Conservation (phyloP, 108 stramenopile genomes). For the Nitzschia putrida region DNA sequence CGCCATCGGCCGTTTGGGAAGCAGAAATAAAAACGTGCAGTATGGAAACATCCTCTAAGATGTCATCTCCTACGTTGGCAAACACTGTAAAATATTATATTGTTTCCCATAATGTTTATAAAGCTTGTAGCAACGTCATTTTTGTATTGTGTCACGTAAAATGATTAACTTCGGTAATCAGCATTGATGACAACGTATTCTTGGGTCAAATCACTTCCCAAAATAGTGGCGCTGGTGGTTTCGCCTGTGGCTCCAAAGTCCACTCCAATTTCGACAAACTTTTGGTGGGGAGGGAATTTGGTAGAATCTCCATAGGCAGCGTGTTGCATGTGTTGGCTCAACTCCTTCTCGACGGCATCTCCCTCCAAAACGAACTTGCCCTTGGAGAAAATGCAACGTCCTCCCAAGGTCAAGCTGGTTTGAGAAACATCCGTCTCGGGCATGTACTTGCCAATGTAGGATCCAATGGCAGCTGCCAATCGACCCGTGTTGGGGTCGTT, state of each 20-base stretch:
- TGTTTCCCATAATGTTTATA: no score
- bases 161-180: constrained; percentile 90
- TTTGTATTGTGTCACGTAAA: no score
- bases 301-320: constrained; percentile 75
- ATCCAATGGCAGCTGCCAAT: constrained; percentile 92
- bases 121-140: no score
- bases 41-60: no score
- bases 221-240: constrained; percentile 61
- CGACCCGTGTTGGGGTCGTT: constrained; percentile 99
- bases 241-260: constrained; percentile 46
- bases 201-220: constrained; percentile 93
- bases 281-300: constrained; percentile 89
- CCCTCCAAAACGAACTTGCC: constrained; percentile 94
- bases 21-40: no score
- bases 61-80: no score
- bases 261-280: constrained; percentile 79
- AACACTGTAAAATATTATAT: no score
- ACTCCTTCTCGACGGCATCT: constrained; percentile 83
- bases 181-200: constrained; percentile 97
- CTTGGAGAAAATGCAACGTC: constrained; percentile 81
- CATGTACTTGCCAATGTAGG: constrained; percentile 88
- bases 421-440: constrained; percentile 51
- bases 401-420: constrained; percentile 84
- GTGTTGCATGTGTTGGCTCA: constrained; percentile 88
- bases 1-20: no score